Percentiles rank a stretch among this genome's conserved stretches.
Evolutionary conservation across 2,329 filamentous ascomycete genomes (phyloP).

Genomic region (Fusarium guadeloupense): DNA sequence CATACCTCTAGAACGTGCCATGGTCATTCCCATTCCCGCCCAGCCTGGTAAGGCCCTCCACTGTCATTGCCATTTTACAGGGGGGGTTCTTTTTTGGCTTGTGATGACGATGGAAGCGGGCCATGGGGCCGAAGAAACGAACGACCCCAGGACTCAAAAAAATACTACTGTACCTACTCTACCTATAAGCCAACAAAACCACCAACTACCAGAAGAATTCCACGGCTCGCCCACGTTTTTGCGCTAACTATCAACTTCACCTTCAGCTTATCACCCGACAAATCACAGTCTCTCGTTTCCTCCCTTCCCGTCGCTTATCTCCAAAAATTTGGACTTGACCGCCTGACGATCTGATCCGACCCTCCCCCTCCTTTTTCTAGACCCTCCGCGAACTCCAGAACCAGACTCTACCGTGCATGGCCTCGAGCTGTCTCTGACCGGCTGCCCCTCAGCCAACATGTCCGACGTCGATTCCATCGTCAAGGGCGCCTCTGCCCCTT

Average conservation of each 20-base stretch:
- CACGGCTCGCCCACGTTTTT: conserved; percentile 28
- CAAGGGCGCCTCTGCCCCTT: conserved; percentile 82
- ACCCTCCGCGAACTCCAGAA: neutral
- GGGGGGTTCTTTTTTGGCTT: conserved; percentile 23
- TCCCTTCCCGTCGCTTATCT: conserved; percentile 13
- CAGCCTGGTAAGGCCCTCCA: neutral
- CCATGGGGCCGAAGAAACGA: conserved; percentile 15
- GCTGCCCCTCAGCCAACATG: conserved; percentile 56
- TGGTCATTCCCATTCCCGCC: neutral
- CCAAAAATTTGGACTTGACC: conserved; percentile 8
- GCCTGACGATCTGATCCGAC: conserved; percentile 12
- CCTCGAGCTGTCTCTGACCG: conserved; percentile 32
- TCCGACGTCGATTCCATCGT: conserved; percentile 86
- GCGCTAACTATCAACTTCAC: conserved; percentile 13
- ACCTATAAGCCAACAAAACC: conserved; percentile 6
- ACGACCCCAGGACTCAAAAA: conserved; percentile 15
- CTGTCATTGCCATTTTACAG: neutral
- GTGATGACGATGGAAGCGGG: conserved; percentile 34
- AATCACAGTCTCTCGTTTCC: conserved; percentile 6
- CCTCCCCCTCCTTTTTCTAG: conserved; percentile 1
- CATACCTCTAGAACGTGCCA: too few relatives aligned
- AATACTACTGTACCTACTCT: too few relatives aligned
- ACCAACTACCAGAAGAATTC: conserved; percentile 22
- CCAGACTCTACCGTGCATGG: conserved; percentile 32
- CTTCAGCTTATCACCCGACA: conserved; percentile 5